phyloP scores from a whole-genome alignment of 768 basidiomycete genomes.

The Erythrobasidium yunnanense region DNA sequence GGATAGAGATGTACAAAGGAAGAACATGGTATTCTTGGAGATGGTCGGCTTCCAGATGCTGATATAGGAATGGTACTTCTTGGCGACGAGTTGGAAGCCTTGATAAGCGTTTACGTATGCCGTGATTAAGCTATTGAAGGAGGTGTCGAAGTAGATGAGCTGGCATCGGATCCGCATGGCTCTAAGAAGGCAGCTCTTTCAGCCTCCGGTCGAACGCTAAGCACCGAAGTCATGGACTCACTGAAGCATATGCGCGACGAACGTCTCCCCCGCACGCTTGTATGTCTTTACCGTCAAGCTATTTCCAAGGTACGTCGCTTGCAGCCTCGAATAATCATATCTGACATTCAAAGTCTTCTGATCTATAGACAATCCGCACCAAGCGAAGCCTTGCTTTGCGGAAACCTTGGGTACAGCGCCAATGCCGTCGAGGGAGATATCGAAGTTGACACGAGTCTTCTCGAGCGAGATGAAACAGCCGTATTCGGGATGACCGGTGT shows the following conservation, averaged over 20 bases:
- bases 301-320: slow-evolving; percentile 46
- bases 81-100: slow-evolving; percentile 65
- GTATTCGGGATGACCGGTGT: slow-evolving; percentile 69
- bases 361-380: slow-evolving; percentile 80
- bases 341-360: slow-evolving; percentile 64
- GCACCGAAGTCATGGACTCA: slow-evolving; percentile 38
- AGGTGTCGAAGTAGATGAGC: slow-evolving; percentile 64
- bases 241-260: slow-evolving; percentile 65
- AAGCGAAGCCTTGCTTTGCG: slow-evolving; percentile 60
- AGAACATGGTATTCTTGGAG: slow-evolving; percentile 43
- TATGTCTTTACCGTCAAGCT: slow-evolving; percentile 62
- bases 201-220: neutral
- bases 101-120: slow-evolving; percentile 78
- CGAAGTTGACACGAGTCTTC: slow-evolving; percentile 84
- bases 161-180: slow-evolving; percentile 64
- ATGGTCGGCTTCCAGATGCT: slow-evolving; percentile 38
- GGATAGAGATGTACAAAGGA: slow-evolving; percentile 38
- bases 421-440: slow-evolving; percentile 42
- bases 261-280: slow-evolving; percentile 55
- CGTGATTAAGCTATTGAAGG: slow-evolving; percentile 53
- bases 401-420: slow-evolving; percentile 36
- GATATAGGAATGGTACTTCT: slow-evolving; percentile 79
- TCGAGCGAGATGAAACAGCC: slow-evolving; percentile 80
- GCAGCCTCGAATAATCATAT: slow-evolving; percentile 49
- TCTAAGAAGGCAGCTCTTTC: slow-evolving; percentile 43